These are phyloP conservation scores for Apiotrichum siamense DNA, from an alignment of 1,284 basidiomycete species.

Conservation along the genomic window DNA sequence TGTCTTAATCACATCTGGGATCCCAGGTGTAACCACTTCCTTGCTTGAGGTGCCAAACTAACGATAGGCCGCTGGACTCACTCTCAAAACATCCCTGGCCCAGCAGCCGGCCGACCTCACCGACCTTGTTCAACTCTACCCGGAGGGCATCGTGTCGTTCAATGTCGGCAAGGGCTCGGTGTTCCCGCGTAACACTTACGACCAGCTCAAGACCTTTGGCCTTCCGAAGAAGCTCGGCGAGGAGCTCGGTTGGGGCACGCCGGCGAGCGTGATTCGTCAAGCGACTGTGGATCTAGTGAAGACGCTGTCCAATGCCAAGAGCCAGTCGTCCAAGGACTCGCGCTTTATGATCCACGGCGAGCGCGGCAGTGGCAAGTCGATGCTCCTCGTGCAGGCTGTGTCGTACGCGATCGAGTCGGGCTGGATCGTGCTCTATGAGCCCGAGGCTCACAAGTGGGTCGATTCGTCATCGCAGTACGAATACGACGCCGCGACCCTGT, in stretches of 20 bases:
- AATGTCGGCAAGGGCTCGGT: conserved; percentile 33
- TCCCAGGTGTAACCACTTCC: too few species aligned
- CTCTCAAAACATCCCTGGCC: conserved; percentile 24
- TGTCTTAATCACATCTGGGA: too few species aligned
- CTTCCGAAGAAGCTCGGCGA: conserved; percentile 33
- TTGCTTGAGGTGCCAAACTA: neutral
- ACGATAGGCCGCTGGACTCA: conserved; percentile 13
- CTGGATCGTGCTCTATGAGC: conserved; percentile 87
- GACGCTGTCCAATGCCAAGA: conserved; percentile 25
- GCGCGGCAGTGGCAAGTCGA: conserved; percentile 76
- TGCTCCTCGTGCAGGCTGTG: conserved; percentile 71
- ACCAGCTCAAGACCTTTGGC: conserved; percentile 34
- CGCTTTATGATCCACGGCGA: conserved; percentile 51
- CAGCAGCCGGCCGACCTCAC: conserved; percentile 24
- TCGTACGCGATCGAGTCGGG: conserved; percentile 63
- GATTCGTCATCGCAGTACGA: conserved; percentile 69
- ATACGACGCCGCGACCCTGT: conserved; percentile 69
- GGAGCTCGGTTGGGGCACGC: conserved; percentile 30
- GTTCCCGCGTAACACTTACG: conserved; percentile 28
- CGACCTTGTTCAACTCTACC: conserved; percentile 28
- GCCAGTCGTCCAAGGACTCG: conserved; percentile 9
- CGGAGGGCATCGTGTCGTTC: conserved; percentile 19
- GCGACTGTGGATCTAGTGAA: conserved; percentile 35
- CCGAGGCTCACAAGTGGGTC: conserved; percentile 65
- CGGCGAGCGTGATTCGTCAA: conserved; percentile 40